phyloP scores from a whole-genome alignment of 2,329 filamentous ascomycete genomes.

The Talaromyces sp. region DNA sequence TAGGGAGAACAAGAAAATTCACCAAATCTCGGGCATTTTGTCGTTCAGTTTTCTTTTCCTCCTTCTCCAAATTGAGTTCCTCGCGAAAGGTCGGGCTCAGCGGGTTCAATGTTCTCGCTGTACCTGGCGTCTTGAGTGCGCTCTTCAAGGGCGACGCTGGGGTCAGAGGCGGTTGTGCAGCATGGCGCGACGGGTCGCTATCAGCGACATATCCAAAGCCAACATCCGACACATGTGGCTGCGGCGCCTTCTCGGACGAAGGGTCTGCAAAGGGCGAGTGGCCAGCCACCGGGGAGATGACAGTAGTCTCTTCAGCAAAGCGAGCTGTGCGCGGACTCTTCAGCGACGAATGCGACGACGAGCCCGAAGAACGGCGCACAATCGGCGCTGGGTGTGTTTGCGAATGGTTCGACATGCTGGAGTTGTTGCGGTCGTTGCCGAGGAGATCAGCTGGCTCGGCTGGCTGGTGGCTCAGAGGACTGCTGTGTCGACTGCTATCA shows the following conservation, averaged over 20 bases:
- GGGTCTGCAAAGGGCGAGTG: slow-evolving; percentile 51
- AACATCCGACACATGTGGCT: slow-evolving; percentile 66
- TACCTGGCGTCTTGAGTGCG: slow-evolving; percentile 81
- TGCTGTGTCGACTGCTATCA: slow-evolving; percentile 20
- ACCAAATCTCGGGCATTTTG: slow-evolving; percentile 85
- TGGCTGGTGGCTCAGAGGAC: slow-evolving; percentile 28
- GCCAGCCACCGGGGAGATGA: slow-evolving; percentile 53
- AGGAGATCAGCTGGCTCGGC: slow-evolving; percentile 37
- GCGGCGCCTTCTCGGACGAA: slow-evolving; percentile 42
- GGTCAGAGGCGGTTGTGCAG: slow-evolving; percentile 50
- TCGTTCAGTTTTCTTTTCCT: slow-evolving; percentile 74
- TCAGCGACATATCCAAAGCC: slow-evolving; percentile 84
- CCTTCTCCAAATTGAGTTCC: slow-evolving; percentile 80
- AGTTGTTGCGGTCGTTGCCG: slow-evolving; percentile 21
- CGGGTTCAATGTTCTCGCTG: slow-evolving; percentile 70
- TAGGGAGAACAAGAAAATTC: slow-evolving; percentile 38
- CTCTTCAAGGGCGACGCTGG: slow-evolving; percentile 82
- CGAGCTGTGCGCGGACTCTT: slow-evolving; percentile 55
- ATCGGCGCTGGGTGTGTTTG: slow-evolving; percentile 16
- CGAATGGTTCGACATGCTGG: slow-evolving; percentile 18
- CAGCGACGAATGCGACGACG: slow-evolving; percentile 27
- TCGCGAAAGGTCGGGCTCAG: slow-evolving; percentile 88
- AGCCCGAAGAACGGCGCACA: slow-evolving; percentile 24
- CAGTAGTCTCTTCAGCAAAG: slow-evolving; percentile 61
- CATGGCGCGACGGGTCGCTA: slow-evolving; percentile 46